Evolutionary conservation across 2,329 filamentous ascomycete species (phyloP), one percentile per base, ranked within the genome.

Genomic region (Ascochyta lentis): DNA sequence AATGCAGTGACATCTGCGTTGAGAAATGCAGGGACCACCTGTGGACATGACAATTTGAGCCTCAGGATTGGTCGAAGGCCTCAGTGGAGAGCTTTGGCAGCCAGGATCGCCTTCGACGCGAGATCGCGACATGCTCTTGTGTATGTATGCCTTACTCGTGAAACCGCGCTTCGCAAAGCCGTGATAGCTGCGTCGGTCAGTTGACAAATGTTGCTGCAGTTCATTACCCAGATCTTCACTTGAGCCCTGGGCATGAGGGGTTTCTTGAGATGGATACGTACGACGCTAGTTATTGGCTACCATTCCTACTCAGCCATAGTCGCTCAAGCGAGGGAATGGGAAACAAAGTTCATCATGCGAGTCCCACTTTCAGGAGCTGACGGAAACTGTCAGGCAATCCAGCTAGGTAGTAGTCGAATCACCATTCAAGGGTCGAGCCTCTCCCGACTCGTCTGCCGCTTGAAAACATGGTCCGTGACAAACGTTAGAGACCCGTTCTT

Each of bases 11-110:
- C 29, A 29, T 46, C 33, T 49, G 26, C 16, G 35, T 49, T 16
- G 33, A 47, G 42, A 38, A n/a, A 47, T 34, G 29, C 53, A 50
- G 46, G 53, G 46, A 37, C 31, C 6, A 12, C 8, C 37, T 37
- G 4, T 9, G 27, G 19, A 12, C 42, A 27, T 44, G n/a, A 37
- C 43, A 24, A 29, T 4, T 16, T 42, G 23, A 29, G 38, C 9
- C 13, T 16, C 24, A 16, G 9, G 31, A 48, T 53, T 42, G 35
- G 22, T 46, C 24, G 3, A 37, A 27, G 4, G 6, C 24, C 24
- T 16, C 29, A 31, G 29, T 31, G 29, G 29, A 29, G 27, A 10
- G 12, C 12, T 10, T 9, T 10, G 12, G 9, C 27, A 29, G 8
- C 27, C 27, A 29, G 7, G 27, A 13, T 31, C 29, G 29, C 5